These are phyloP conservation scores for Austroboletus niveus DNA, from an alignment of 1,284 basidiomycete genomes.

Conservation along the genomic window DNA sequence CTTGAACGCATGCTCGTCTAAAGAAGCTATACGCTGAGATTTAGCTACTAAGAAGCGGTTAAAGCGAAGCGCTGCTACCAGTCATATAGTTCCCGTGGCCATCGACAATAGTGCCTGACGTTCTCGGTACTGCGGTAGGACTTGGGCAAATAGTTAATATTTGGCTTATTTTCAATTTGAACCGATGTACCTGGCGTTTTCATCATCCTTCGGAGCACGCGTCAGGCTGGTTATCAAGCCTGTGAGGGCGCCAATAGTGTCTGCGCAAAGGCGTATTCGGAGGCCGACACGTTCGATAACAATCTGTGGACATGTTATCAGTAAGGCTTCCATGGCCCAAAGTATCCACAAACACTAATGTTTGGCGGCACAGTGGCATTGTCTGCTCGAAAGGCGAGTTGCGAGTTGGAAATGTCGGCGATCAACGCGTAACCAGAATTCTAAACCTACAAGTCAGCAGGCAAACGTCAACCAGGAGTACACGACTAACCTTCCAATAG, in stretches of 20 bases:
- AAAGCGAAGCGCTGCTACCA: conserved; percentile 13
- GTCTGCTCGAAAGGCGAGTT: conserved; percentile 40
- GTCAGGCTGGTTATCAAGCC: conserved; percentile 51
- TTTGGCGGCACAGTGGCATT: conserved; percentile 31
- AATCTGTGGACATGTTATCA: conserved; percentile 37
- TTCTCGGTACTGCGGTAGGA: conserved; percentile 7
- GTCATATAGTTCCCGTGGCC: conserved; percentile 33
- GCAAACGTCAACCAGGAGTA: not conserved
- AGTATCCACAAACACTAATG: conserved; percentile 38
- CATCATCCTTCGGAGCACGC: conserved; percentile 38
- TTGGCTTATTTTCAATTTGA: not conserved
- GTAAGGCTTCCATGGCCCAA: not conserved
- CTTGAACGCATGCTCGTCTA: conserved; percentile 85
- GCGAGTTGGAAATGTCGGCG: conserved; percentile 54
- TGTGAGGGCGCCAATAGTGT: conserved; percentile 56
- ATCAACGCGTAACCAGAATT: conserved; percentile 65
- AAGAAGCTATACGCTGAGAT: conserved; percentile 50
- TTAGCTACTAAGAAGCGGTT: conserved; percentile 4
- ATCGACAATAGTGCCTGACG: conserved; percentile 4
- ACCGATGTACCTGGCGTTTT: conserved; percentile 39
- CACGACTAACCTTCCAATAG: conserved; percentile 67
- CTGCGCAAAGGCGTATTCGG: conserved; percentile 64
- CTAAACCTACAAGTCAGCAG: conserved; percentile 33
- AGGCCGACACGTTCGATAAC: conserved; percentile 46
- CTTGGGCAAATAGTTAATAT: conserved; percentile 3